These are phyloP conservation scores for Cladosporium sp. DNA, from an alignment of 2,329 filamentous ascomycete genomes.

Conservation along the genomic window DNA sequence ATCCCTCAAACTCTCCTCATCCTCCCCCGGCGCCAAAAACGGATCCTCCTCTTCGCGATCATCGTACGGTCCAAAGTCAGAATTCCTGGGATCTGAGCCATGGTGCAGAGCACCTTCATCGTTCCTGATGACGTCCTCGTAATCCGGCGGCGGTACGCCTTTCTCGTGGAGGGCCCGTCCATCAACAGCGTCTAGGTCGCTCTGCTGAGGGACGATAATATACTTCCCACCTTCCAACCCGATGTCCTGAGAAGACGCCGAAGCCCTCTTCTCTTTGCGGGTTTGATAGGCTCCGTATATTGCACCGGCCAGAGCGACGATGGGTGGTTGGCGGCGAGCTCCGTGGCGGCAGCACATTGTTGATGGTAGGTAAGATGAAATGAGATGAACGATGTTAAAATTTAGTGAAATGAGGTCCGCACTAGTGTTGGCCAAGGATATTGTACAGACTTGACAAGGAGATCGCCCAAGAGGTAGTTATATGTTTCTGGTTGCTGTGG, in stretches of 20 bases:
- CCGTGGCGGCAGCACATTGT: constrained; percentile 12
- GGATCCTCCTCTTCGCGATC: not conserved
- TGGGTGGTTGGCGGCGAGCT: not conserved
- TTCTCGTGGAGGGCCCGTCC: not conserved
- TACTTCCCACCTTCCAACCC: not conserved
- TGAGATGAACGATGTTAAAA: not conserved
- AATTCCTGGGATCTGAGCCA: not conserved
- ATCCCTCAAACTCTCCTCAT: not conserved
- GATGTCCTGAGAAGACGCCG: not conserved
- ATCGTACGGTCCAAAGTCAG: not conserved
- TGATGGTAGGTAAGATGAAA: not conserved
- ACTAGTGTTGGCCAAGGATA: constrained; percentile 3
- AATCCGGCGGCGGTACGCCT: constrained; percentile 9
- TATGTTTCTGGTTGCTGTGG: constrained; percentile 2
- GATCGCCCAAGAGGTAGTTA: not conserved
- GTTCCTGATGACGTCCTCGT: constrained; percentile 5
- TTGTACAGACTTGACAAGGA: not conserved
- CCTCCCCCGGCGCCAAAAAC: not conserved
- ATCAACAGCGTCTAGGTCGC: not conserved
- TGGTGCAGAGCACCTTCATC: not conserved
- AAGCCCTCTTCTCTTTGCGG: not conserved
- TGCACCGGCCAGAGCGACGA: not conserved
- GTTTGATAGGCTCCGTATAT: constrained; percentile 8
- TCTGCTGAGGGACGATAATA: not conserved
- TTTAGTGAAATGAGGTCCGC: not conserved